Conservation (phyloP, 305 asterid genomes). For the Fraxinus baroniana region DNA sequence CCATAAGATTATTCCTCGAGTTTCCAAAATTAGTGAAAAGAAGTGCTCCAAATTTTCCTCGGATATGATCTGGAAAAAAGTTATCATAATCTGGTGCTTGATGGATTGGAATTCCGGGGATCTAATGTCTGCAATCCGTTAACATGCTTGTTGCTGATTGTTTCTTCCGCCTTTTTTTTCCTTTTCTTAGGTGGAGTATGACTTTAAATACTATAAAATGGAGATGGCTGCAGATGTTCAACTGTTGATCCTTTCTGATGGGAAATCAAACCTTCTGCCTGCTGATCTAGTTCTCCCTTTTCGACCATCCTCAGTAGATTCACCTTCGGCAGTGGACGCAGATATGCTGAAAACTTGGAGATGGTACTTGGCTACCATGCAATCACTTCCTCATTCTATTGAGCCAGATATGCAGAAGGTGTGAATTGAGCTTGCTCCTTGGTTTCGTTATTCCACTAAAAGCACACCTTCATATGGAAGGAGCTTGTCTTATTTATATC, state of each 20-base stretch:
- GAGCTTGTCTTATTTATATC: not conserved
- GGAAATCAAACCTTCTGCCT: conserved; percentile 79
- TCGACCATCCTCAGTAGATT: conserved; percentile 50
- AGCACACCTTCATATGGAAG: not conserved
- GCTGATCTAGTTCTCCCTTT: conserved; percentile 84
- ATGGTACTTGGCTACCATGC: conserved; percentile 86
- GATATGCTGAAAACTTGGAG: conserved; percentile 67
- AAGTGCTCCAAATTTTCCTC: not conserved
- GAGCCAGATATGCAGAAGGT: conserved; percentile 80
- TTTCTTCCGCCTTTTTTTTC: not conserved
- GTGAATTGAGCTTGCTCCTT: conserved; percentile 6
- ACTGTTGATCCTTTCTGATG: conserved; percentile 77
- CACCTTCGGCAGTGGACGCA: conserved; percentile 34
- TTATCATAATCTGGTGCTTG: not conserved
- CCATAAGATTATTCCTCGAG: not conserved
- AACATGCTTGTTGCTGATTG: not conserved
- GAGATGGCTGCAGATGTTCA: conserved; percentile 81
- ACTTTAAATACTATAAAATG: conserved; percentile 83
- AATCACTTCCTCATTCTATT: conserved; percentile 67
- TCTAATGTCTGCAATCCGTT: not conserved
- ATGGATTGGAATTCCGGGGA: not conserved
- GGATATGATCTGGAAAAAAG: not conserved
- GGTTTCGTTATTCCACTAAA: not conserved
- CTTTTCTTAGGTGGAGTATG: conserved; percentile 66
- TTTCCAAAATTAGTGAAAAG: not conserved